phyloP scores from a whole-genome alignment of 2,329 filamentous ascomycete genomes.

The Lachnellula arida region DNA sequence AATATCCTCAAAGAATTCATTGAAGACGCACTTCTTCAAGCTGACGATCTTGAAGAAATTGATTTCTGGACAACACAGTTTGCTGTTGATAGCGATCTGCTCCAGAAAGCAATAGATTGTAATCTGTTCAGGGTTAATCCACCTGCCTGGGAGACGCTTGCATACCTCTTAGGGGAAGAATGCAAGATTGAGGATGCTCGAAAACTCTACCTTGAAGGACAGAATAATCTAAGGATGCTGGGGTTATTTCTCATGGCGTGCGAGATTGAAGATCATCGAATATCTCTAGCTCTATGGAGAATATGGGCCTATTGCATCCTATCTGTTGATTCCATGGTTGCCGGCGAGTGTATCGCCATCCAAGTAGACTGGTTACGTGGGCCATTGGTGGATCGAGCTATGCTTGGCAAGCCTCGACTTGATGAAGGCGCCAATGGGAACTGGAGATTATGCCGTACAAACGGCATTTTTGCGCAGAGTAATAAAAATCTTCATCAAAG shows the following conservation, averaged over 20 bases:
- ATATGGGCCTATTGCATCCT: not conserved
- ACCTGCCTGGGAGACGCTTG: not conserved
- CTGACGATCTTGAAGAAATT: not conserved
- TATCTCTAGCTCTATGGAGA: not conserved
- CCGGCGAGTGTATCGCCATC: too few species aligned
- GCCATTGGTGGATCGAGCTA: too few species aligned
- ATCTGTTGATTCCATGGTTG: too few species aligned
- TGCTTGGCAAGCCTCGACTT: too few species aligned
- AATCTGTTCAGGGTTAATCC: not conserved
- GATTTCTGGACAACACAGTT: not conserved
- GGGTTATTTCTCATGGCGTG: not conserved
- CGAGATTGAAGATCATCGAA: not conserved
- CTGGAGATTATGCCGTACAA: too few species aligned
- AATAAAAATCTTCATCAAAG: too few species aligned
- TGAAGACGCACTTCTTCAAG: not conserved
- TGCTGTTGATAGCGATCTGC: conserved; percentile 1
- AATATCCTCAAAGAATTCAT: not conserved
- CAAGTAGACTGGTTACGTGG: too few species aligned
- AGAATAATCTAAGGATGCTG: not conserved
- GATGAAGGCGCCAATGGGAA: too few species aligned
- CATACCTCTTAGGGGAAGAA: not conserved
- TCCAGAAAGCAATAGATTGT: not conserved
- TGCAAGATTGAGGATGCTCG: not conserved
- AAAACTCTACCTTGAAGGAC: not conserved
- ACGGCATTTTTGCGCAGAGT: too few species aligned